Percentiles rank a stretch among this genome's conserved stretches.
phyloP scores from a whole-genome alignment of 108 stramenopile genomes.

The Pseudonitzschia delicatissima region DNA sequence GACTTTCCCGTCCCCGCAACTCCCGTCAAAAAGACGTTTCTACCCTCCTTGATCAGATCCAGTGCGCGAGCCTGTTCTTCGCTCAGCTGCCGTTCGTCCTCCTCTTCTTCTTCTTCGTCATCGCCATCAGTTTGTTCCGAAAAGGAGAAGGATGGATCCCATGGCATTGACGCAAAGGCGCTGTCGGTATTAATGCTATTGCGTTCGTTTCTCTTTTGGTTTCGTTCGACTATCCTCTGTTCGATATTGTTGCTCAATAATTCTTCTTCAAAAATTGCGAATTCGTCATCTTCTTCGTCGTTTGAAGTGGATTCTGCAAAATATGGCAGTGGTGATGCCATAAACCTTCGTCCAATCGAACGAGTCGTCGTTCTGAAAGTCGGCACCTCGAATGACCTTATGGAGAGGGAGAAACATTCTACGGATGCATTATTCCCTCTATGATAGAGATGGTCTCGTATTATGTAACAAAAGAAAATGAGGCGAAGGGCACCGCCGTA shows the following conservation, averaged over 20 bases:
- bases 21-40: constrained; percentile 58
- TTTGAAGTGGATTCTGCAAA: not conserved
- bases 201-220: not conserved
- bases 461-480: not conserved
- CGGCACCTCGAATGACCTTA: not conserved
- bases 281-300: constrained; percentile 7
- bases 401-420: not conserved
- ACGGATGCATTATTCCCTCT: not conserved
- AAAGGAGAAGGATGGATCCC: not conserved
- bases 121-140: not conserved
- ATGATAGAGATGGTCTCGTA: not conserved
- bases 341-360: too few relatives aligned
- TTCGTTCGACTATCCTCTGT: not conserved
- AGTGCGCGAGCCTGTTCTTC: constrained; percentile 41
- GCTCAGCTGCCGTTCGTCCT: constrained; percentile 15
- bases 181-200: not conserved
- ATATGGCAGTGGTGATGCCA: not conserved
- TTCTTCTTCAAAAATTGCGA: constrained; percentile 11
- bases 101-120: not conserved
- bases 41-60: constrained; percentile 29
- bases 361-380: not conserved
- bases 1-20: constrained; percentile 69
- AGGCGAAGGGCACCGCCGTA: not conserved
- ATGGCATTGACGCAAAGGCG: not conserved
- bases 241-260: not conserved